Evolutionary conservation across 2,329 filamentous ascomycete genomes (phyloP), one percentile per base, ranked within the genome.

Genomic region (Capronia americana): DNA sequence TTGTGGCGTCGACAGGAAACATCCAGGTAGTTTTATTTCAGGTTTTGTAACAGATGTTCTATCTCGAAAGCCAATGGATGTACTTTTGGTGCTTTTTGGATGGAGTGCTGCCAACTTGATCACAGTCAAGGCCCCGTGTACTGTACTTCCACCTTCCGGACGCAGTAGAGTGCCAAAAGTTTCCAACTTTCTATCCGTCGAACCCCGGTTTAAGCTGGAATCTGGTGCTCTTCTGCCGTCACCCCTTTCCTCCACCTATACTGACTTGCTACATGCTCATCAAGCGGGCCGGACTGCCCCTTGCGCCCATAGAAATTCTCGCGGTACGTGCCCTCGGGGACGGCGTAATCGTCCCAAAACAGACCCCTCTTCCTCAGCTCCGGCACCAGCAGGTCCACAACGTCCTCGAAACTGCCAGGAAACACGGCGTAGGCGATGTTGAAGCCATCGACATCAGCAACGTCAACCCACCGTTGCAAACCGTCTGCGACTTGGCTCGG

Each of bases 361-460:
- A 78, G 51, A 2, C 78, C 78, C 24, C 78, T 68, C 1, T 67
- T 61, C 57, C 71, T 74, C 20, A 92, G 79, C 71, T 91, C 89
- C 0, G 89, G 89, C 1, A 91, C 74, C 6, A 91, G 76, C 1
- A 89, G 79, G 28, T 91, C 86, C 48, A 87, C 84, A 12, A 91
- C 86, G 69, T 91, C 89, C 65, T 87, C 85, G 77, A 91, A 91
- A 0, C 87, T 88, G 64, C 86, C 84, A 0, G 88, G 89, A 72
- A 88, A 88, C n/a, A 90, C 77, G 0, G 87, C 86, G 69, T 91
- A 90, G 1, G 86, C 86, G 24, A 84, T 65, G 70, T 92, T 92
- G 77, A 92, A 92, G 0, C 90, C 90, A 73, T 92, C 90, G 0
- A 92, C 84, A 69, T 90, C 90, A 0, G 87, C 88, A 73, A 90